Base-by-base conservation (phyloP, 2,329 filamentous ascomycete species). In the Zymoseptoria ardabiliae region DNA sequence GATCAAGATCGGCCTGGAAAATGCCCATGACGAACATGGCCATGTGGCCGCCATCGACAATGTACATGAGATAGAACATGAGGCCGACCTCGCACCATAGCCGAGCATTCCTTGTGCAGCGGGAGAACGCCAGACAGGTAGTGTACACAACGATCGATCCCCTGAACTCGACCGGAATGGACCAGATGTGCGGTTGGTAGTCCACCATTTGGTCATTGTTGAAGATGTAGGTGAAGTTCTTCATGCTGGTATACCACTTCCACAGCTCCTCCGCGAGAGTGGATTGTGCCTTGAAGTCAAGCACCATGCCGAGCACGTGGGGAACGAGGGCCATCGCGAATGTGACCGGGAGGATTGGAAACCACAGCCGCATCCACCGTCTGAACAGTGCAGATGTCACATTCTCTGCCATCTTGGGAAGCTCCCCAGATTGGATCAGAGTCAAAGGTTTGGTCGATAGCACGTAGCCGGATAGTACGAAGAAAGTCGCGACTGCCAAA, bases 151-250 rank as follows among this genome's bases (percentile, higher is more conserved):
- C 74, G 56, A 89, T 78, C 1, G 86, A 89, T 10, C 86, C 86
- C 65, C 79, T 76, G 72, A 85, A 81, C 68, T 88, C 85, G 20
- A 84, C 74, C 0, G 85, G 84, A 56, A 88, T 87, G 0, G 80
- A 85, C 83, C 84, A 87, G 2, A 82, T 69, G 63, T 87, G 85
- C 25, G 76, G 77, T 65, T 85, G 84, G 72, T 83, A 83, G 11
- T 73, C 72, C 58, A 85, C 78, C 76, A 82, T 86, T 10, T 82
- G 79, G 9, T 79, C 74, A 7, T 77, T 77, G 50, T 82, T 81
- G 73, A 84, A 89, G 48, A 87, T 70, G 69, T 86, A 89, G 71
- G 81, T 88, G 74, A 86, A 88, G 70, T 87, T 87, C 69, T 88
- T 89, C 69, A 83, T 76, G 69, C 88, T 83, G 61, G 68, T 69